Percentiles rank a stretch among this genome's conserved stretches.
Conservation (phyloP, 225 moss, liverwort and hornwort species). For the Thuidium tamariscinum region DNA sequence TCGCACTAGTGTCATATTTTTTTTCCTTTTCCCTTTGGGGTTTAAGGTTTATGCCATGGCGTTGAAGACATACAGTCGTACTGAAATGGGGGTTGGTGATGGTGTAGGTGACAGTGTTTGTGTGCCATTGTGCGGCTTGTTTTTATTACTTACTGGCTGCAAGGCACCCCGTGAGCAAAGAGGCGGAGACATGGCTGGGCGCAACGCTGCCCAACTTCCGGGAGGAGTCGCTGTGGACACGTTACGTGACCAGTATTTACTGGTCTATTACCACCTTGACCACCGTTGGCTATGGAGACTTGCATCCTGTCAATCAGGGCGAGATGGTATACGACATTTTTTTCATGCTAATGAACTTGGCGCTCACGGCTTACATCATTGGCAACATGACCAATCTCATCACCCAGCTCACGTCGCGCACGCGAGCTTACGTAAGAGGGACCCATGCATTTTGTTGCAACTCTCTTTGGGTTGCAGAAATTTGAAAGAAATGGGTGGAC, state of each 20-base stretch:
- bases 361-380: slow-evolving; percentile 79
- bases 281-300: slow-evolving; percentile 85
- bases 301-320: slow-evolving; percentile 77
- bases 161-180: slow-evolving; percentile 42
- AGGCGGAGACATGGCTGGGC: slow-evolving; percentile 60
- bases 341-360: slow-evolving; percentile 73
- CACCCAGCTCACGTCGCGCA: slow-evolving; percentile 73
- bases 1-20: background rate
- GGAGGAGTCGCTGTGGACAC: slow-evolving; percentile 23
- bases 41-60: background rate
- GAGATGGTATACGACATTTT: slow-evolving; percentile 82
- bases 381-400: slow-evolving; percentile 97
- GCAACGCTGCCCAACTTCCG: slow-evolving; percentile 43
- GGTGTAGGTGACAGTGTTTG: slow-evolving; percentile 71
- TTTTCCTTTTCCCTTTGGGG: too few species aligned
- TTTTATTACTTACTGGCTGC: slow-evolving; percentile 69
- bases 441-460: background rate
- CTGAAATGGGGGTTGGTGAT: background rate
- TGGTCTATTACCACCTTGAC: slow-evolving; percentile 90
- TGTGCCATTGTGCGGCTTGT: slow-evolving; percentile 82
- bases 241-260: slow-evolving; percentile 71
- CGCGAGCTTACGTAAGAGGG: slow-evolving; percentile 59
- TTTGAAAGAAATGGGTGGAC: background rate
- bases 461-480: background rate
- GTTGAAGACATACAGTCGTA: background rate